phyloP scores from a whole-genome alignment of 2,329 filamentous ascomycete species.

The Nigrograna mackinnonii region DNA sequence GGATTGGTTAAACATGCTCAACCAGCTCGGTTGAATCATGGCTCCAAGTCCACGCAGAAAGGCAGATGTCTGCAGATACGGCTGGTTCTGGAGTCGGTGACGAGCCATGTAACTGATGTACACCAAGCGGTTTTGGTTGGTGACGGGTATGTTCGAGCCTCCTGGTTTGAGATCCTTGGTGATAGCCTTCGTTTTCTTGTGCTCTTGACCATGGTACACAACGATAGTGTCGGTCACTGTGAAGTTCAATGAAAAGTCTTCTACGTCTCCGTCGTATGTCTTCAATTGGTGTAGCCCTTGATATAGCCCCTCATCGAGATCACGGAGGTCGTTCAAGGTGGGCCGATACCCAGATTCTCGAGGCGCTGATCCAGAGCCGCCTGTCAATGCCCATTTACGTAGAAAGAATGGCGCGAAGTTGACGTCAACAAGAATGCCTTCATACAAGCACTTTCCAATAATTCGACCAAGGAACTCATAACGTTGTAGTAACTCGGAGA shows the following conservation, averaged over 20 bases:
- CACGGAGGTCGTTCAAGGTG: conserved; percentile 91
- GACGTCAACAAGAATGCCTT: conserved; percentile 92
- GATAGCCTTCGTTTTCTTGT: conserved; percentile 59
- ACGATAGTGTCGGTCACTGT: conserved; percentile 75
- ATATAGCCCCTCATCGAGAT: conserved; percentile 89
- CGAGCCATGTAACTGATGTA: conserved; percentile 92
- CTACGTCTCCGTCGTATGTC: conserved; percentile 80
- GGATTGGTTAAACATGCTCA: conserved; percentile 97
- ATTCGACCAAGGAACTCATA: conserved; percentile 94
- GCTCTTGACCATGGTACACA: conserved; percentile 30
- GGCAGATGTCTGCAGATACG: conserved; percentile 77
- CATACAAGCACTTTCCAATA: conserved; percentile 95
- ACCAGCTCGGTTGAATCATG: conserved; percentile 90
- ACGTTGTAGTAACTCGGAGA: conserved; percentile 67
- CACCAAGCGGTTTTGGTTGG: conserved; percentile 88
- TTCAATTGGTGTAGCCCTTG: conserved; percentile 82
- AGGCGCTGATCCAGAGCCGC: conserved; percentile 63
- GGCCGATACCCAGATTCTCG: conserved; percentile 78
- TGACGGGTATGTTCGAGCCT: conserved; percentile 78
- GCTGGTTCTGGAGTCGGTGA: conserved; percentile 82
- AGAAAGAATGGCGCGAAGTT: conserved; percentile 95
- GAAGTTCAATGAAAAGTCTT: conserved; percentile 83
- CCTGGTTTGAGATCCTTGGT: conserved; percentile 77
- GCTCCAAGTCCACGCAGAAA: conserved; percentile 84
- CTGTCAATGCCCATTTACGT: conserved; percentile 87